Evolutionary conservation across 805 yeast genomes (phyloP).

Genomic region (Cyberlindnera lachancei): DNA sequence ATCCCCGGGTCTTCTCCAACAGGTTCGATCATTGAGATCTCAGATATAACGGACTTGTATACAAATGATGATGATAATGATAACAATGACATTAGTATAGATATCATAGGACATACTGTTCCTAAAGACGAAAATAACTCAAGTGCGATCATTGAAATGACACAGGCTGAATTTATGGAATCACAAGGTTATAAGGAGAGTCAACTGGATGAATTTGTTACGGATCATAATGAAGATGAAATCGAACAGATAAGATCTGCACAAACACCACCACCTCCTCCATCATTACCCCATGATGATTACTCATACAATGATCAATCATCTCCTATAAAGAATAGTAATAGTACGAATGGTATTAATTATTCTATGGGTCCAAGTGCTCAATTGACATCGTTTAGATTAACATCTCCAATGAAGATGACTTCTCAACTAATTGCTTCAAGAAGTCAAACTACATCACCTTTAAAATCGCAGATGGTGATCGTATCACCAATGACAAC

Average conservation of each 20-base stretch:
- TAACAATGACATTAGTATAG: not conserved
- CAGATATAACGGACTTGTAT: not conserved
- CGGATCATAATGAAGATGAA: not conserved
- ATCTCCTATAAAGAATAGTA: too few relatives aligned
- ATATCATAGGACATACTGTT: slow-evolving; percentile 3
- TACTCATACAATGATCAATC: too few relatives aligned
- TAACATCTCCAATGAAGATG: slow-evolving; percentile 18
- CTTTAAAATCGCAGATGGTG: too few relatives aligned
- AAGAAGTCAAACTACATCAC: too few relatives aligned
- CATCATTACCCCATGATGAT: not conserved
- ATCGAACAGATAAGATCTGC: slow-evolving; percentile 9
- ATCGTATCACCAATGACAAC: too few relatives aligned
- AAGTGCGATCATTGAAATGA: slow-evolving; percentile 10
- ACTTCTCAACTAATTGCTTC: slow-evolving; percentile 3
- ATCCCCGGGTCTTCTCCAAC: slow-evolving; percentile 15
- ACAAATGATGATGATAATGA: slow-evolving; percentile 1
- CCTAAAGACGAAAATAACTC: not conserved
- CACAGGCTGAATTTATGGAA: slow-evolving; percentile 9
- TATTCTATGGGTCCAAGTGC: slow-evolving; percentile 18
- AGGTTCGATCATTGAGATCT: slow-evolving; percentile 11
- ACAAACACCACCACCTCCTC: slow-evolving; percentile 6
- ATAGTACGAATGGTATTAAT: too few relatives aligned
- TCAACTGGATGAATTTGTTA: not conserved
- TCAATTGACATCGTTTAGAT: slow-evolving; percentile 20
- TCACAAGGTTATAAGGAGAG: slow-evolving; percentile 9